phyloP scores from a whole-genome alignment of 116 monocot species.

The Dioscorea cayenensis region DNA sequence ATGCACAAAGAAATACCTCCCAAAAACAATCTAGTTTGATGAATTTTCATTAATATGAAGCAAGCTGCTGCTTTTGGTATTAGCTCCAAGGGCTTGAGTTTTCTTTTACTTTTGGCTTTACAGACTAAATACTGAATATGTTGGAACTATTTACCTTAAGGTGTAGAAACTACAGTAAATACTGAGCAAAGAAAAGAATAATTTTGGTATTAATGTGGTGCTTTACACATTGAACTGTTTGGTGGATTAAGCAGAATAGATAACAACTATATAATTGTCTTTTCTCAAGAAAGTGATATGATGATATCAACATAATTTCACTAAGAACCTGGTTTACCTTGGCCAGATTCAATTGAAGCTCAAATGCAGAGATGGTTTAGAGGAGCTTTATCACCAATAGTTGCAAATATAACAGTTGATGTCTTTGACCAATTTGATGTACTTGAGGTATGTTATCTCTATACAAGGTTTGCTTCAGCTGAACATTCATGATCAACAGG shows the following conservation, averaged over 20 bases:
- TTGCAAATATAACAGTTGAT: constrained; percentile 60
- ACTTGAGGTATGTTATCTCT: constrained; percentile 45
- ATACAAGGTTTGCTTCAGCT: too few relatives aligned
- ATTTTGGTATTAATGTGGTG: too few relatives aligned
- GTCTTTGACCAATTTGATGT: constrained; percentile 43
- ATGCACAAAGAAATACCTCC: background rate
- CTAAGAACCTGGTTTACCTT: background rate
- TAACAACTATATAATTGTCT: background rate
- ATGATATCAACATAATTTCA: background rate
- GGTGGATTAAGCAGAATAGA: background rate
- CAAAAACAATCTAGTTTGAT: background rate
- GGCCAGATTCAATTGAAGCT: constrained; percentile 57
- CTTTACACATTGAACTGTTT: background rate
- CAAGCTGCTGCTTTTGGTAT: too few relatives aligned
- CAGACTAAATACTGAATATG: too few relatives aligned
- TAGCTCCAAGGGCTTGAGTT: too few relatives aligned
- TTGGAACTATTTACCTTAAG: too few relatives aligned
- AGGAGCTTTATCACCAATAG: constrained; percentile 46
- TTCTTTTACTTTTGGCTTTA: too few relatives aligned
- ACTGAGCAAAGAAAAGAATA: too few relatives aligned
- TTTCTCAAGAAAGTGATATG: background rate
- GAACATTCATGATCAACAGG: too few relatives aligned
- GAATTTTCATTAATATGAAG: background rate
- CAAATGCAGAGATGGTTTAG: constrained; percentile 55
- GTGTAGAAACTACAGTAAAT: too few relatives aligned